phyloP scores from a whole-genome alignment of 345 rosid genomes.

The Sonneratia alba region DNA sequence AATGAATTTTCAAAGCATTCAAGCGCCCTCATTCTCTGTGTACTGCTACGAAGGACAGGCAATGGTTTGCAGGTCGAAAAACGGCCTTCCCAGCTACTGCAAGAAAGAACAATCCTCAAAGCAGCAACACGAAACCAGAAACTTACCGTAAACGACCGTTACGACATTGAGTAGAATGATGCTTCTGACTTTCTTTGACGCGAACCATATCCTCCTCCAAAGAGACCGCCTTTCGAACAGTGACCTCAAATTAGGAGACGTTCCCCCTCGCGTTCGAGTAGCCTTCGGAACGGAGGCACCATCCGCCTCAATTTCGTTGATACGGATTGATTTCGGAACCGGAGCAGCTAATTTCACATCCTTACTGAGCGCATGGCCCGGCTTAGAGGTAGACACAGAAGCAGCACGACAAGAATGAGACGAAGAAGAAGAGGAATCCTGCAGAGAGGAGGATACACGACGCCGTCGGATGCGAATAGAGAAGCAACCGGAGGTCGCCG shows the following conservation, averaged over 20 bases:
- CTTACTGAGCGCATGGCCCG: background rate
- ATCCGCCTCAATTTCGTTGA: background rate
- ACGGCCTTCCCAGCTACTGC: background rate
- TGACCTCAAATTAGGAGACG: conserved; percentile 11
- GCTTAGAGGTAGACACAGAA: background rate
- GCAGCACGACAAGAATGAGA: background rate
- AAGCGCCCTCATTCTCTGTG: too few relatives aligned
- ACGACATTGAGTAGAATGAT: conserved; percentile 42
- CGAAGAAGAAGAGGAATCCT: background rate
- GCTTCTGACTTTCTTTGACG: conserved; percentile 40
- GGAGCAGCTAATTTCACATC: background rate
- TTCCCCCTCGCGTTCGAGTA: background rate
- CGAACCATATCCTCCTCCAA: conserved; percentile 30
- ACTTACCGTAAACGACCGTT: conserved; percentile 42
- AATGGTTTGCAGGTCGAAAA: background rate
- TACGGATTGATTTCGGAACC: background rate
- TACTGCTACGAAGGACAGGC: background rate
- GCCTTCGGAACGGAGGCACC: background rate
- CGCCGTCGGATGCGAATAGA: background rate
- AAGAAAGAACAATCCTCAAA: too few relatives aligned
- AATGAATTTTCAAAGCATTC: too few relatives aligned
- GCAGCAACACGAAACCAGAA: background rate
- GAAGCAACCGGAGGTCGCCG: background rate
- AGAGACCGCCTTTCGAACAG: conserved; percentile 26
- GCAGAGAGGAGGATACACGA: background rate